A percentile compares a stretch with the other conserved stretches of the same genome.
phyloP scores from a whole-genome alignment of 129 eudicot species.

The Daucus carota region DNA sequence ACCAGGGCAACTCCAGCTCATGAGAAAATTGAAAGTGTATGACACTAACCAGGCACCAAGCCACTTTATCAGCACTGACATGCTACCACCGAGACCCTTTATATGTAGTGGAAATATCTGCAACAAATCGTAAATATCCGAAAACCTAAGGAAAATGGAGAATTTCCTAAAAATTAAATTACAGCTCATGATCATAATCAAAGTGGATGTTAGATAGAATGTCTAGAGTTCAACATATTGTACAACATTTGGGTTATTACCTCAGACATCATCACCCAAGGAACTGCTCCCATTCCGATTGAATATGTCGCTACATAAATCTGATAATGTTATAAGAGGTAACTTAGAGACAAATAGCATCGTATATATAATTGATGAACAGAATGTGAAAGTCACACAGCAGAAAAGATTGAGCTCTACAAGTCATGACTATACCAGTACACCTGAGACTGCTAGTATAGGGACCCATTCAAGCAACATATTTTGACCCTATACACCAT shows the following conservation, averaged over 20 bases:
- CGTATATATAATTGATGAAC: not conserved
- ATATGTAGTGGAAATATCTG: constrained; percentile 84
- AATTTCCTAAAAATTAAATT: not conserved
- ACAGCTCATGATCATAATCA: not conserved
- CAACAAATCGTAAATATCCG: not conserved
- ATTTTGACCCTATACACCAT: constrained; percentile 34
- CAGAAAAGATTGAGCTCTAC: not conserved
- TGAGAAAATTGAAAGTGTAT: constrained; percentile 69
- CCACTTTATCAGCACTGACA: constrained; percentile 75
- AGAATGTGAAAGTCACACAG: not conserved
- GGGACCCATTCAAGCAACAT: constrained; percentile 61
- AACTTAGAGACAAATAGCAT: not conserved
- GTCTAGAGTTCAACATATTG: not conserved
- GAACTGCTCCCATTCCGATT: constrained; percentile 87
- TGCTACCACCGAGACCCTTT: constrained; percentile 71
- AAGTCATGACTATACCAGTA: constrained; percentile 30
- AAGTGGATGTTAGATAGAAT: not conserved
- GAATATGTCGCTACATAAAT: constrained; percentile 48
- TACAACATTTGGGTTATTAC: constrained; percentile 22
- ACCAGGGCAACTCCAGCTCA: constrained; percentile 79
- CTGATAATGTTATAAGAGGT: constrained; percentile 20
- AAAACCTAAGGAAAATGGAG: not conserved
- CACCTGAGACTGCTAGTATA: constrained; percentile 37
- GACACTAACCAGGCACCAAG: constrained; percentile 81
- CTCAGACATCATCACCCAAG: constrained; percentile 96